Evolutionary conservation across 2,329 filamentous ascomycete genomes (phyloP), one percentile per base, ranked within the genome.

Genomic region (Diaporthe helianthi): DNA sequence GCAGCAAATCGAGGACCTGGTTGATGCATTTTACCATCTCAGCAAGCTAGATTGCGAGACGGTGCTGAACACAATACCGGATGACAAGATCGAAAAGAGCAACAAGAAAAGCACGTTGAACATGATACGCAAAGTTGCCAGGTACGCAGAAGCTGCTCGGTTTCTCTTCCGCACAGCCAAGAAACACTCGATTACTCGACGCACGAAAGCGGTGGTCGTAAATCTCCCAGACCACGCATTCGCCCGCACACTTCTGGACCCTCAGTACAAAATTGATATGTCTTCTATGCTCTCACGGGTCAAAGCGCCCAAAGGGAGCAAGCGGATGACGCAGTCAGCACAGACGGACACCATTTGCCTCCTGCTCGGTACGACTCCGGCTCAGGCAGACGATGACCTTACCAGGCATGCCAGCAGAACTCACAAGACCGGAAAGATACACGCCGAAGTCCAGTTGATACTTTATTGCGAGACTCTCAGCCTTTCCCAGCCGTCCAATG

Each of bases 401-500:
- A 52, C 26, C 1, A 9, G 1, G 1, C 49, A 52, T 17, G 4
- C 49, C 26, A 1, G 5, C 15, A 52, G 15, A 19, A 52, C 49
- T 9, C 49, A 19, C 26, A 19, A 2, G 15, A 52, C 24, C 4
- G 26, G 49, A 8, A 52, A 52, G 17, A 10, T 52, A 29, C 49
- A 52, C 26, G 49, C 49, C 10, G 49, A 52, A 52, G 49, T 52
- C 1, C 49, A 52, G 15, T 7, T 52, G 4, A 7, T 52, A 31
- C 3, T 17, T 52, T 10, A 52, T 29, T 52, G 6, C 17, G 49
- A 52, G 13, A 26, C 9, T 1, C 13, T 17, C 49, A 26, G 17
- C 3, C 7, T 19, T 2, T 17, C 8, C 1, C 1, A 29, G 7
- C 3, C 4, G 13, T 5, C 3, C 1, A 31, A 52, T 1, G 2